These are phyloP conservation scores for Gaillardinia entomophila DNA, from an alignment of 805 yeast genomes.

Conservation along the genomic window DNA sequence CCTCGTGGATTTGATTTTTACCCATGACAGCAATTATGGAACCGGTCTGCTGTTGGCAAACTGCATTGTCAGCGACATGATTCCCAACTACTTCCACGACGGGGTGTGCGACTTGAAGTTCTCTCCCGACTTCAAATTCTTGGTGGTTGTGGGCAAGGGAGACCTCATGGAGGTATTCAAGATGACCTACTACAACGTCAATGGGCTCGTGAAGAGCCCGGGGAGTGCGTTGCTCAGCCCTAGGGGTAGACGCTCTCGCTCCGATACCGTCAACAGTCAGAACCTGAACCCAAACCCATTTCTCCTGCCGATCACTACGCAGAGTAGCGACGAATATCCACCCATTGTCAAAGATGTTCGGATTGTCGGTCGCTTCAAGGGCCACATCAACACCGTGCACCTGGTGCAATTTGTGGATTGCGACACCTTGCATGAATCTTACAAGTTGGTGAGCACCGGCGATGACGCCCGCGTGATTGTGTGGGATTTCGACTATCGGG, in stretches of 20 bases:
- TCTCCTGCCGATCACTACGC: too few species aligned
- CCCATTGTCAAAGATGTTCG: constrained; percentile 32
- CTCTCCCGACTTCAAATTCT: constrained; percentile 43
- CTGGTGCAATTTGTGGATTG: constrained; percentile 20
- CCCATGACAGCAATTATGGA: constrained; percentile 23
- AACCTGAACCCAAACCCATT: too few species aligned
- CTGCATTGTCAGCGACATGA: constrained; percentile 41
- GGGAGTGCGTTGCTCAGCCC: constrained; percentile 2
- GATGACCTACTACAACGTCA: constrained; percentile 36
- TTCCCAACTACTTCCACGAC: constrained; percentile 59
- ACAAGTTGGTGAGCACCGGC: constrained; percentile 33
- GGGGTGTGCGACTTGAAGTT: constrained; percentile 49
- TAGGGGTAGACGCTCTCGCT: constrained; percentile 28
- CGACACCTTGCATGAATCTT: constrained; percentile 12
- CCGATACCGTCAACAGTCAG: constrained; percentile 28
- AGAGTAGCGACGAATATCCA: constrained; percentile 14
- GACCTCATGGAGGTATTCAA: constrained; percentile 40
- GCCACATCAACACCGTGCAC: constrained; percentile 33
- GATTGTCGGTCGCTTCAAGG: constrained; percentile 31
- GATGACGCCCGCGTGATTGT: constrained; percentile 34
- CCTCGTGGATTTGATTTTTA: constrained; percentile 44
- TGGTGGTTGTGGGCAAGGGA: constrained; percentile 49
- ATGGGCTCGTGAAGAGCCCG: constrained; percentile 22
- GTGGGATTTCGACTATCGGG: constrained; percentile 41
- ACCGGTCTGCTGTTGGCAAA: constrained; percentile 11